A percentile compares a stretch with the other conserved stretches of the same genome.
Evolutionary conservation across 176 grass and related monocot species (phyloP).

Genomic region (Raddia guianensis): DNA sequence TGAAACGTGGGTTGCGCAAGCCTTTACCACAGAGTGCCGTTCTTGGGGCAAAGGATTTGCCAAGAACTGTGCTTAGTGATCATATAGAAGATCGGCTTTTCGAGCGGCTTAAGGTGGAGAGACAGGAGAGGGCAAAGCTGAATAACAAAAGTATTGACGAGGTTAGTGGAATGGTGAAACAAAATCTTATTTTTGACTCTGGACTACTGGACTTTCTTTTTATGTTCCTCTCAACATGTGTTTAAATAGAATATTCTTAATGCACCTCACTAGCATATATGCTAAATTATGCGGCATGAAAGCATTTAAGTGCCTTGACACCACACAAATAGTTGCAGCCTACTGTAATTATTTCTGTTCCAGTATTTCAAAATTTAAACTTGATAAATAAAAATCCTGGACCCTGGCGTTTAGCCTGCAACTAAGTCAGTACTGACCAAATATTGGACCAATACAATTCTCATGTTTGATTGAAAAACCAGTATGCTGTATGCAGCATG

Average conservation of each 20-base stretch:
- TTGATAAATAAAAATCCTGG: neutral
- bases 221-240: conserved; percentile 13
- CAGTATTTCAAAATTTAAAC: neutral
- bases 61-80: conserved; percentile 92
- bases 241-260: neutral
- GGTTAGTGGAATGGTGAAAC: conserved; percentile 55
- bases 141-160: conserved; percentile 73
- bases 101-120: conserved; percentile 79
- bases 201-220: conserved; percentile 5
- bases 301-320: conserved; percentile 13
- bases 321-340: neutral
- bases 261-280: neutral
- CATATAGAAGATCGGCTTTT: conserved; percentile 92
- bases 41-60: conserved; percentile 98
- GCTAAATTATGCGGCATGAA: neutral
- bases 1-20: conserved; percentile 76
- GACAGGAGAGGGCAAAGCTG: conserved; percentile 71
- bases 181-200: conserved; percentile 11
- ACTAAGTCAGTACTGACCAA: neutral
- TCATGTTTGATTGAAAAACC: neutral
- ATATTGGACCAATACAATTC: neutral
- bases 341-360: conserved; percentile 24
- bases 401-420: neutral
- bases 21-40: conserved; percentile 96
- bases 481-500: neutral